Evolutionary conservation across 75 land plant species (phyloP).

Genomic region (Picea glauca): DNA sequence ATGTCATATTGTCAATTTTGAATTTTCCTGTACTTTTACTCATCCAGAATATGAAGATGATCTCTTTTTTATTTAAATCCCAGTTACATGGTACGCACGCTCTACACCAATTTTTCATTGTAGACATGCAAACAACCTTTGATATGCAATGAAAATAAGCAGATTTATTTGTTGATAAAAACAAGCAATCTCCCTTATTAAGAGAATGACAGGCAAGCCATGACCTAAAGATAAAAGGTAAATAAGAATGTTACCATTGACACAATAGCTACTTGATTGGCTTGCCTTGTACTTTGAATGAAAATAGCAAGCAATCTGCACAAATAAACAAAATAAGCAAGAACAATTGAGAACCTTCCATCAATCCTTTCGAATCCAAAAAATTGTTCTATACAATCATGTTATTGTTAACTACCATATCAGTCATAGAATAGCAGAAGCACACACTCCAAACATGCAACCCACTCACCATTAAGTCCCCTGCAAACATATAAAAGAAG

Average conservation of each 20-base stretch:
- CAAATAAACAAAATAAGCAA: constrained; percentile 20
- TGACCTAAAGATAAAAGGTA: background rate
- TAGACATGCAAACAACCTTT: background rate
- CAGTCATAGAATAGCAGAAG: no score
- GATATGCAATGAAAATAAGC: background rate
- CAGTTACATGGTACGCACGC: no score
- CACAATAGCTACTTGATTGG: constrained; percentile 58
- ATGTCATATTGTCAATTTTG: no score
- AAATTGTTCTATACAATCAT: no score
- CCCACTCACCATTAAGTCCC: no score
- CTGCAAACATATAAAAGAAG: no score
- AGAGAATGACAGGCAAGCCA: background rate
- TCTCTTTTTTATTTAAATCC: no score
- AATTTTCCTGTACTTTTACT: no score
- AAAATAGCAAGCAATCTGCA: constrained; percentile 83
- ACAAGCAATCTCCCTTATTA: background rate
- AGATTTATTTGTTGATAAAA: background rate
- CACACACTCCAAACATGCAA: no score
- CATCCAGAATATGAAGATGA: no score
- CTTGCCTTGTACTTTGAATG: constrained; percentile 68
- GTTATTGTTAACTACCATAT: no score
- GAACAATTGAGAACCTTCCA: background rate
- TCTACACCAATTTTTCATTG: background rate
- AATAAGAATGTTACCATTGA: constrained; percentile 44
- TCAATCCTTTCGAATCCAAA: no score